These are phyloP conservation scores for Geotrichum reessii DNA, from an alignment of 1,139 yeast genomes.

Conservation along the genomic window DNA sequence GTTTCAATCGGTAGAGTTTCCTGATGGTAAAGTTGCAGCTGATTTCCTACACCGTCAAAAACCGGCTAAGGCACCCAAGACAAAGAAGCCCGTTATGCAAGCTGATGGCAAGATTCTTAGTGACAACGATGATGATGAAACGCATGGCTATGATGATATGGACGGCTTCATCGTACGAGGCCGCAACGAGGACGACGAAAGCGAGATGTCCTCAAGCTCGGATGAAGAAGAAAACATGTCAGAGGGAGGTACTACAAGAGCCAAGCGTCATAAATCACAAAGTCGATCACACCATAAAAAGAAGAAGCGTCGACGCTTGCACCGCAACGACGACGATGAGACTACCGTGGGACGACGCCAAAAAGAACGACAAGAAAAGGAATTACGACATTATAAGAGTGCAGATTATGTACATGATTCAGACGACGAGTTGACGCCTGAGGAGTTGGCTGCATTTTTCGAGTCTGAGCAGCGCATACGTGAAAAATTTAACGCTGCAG, in stretches of 20 bases:
- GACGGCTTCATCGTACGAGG: constrained; percentile 22
- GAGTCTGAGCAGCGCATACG: constrained; percentile 54
- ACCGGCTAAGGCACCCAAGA: constrained; percentile 5
- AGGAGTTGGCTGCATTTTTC: constrained; percentile 49
- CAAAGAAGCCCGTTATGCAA: constrained; percentile 17
- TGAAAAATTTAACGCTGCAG: constrained; percentile 29
- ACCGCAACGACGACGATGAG: constrained; percentile 7
- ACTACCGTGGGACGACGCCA: constrained; percentile 2
- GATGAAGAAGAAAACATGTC: constrained; percentile 16
- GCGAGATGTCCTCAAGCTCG: constrained; percentile 9
- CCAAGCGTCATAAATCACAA: constrained; percentile 12
- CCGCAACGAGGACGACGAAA: constrained; percentile 22
- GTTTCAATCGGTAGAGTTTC: constrained; percentile 37
- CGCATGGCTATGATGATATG: constrained; percentile 22
- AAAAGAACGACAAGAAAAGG: constrained; percentile 16
- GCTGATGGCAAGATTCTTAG: constrained; percentile 19
- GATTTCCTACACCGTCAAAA: constrained; percentile 25
- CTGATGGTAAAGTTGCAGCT: constrained; percentile 43
- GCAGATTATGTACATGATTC: constrained; percentile 52
- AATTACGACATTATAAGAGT: constrained; percentile 23
- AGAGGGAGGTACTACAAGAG: constrained; percentile 14
- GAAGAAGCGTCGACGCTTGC: constrained; percentile 5
- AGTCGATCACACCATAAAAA: constrained; percentile 6
- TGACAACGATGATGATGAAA: constrained; percentile 9
- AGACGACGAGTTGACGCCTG: constrained; percentile 65